Evolutionary conservation across 179 eudicot species (phyloP).

Genomic region (Amaranthus tricolor): DNA sequence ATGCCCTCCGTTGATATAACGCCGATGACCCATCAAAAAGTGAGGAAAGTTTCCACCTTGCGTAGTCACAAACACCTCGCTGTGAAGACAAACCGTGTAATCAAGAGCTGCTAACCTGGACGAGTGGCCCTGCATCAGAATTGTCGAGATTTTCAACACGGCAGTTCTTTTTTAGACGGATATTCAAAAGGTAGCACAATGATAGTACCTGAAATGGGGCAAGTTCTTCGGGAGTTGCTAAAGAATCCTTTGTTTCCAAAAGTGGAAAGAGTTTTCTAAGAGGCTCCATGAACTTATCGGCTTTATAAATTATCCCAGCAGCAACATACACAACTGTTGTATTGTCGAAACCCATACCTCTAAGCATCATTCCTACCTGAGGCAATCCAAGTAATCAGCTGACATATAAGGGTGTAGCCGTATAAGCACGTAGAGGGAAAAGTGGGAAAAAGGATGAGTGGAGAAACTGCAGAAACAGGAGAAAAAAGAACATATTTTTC

Average conservation of each 20-base stretch:
- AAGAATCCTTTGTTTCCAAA: conserved; percentile 74
- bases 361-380: conserved; percentile 98
- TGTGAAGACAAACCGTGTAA: conserved; percentile 92
- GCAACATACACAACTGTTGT: conserved; percentile 84
- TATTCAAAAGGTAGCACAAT: not conserved
- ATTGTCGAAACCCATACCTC: conserved; percentile 99
- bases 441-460: not conserved
- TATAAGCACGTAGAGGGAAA: not conserved
- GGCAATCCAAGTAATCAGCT: not conserved
- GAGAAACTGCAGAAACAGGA: not conserved
- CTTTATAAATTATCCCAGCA: conserved; percentile 84
- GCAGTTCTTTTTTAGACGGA: not conserved
- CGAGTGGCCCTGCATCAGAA: conserved; percentile 67
- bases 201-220: conserved; percentile 72
- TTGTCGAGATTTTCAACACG: conserved; percentile 9
- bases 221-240: conserved; percentile 88
- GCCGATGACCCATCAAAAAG: conserved; percentile 92
- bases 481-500: not conserved
- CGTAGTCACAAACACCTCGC: conserved; percentile 92
- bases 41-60: conserved; percentile 99
- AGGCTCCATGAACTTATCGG: conserved; percentile 92
- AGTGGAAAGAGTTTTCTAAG: conserved; percentile 79
- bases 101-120: conserved; percentile 98
- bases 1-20: conserved; percentile 86
- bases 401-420: not conserved